Evolutionary conservation across 495 filamentous ascomycete species (phyloP).

Genomic region (Xylaria scruposa): DNA sequence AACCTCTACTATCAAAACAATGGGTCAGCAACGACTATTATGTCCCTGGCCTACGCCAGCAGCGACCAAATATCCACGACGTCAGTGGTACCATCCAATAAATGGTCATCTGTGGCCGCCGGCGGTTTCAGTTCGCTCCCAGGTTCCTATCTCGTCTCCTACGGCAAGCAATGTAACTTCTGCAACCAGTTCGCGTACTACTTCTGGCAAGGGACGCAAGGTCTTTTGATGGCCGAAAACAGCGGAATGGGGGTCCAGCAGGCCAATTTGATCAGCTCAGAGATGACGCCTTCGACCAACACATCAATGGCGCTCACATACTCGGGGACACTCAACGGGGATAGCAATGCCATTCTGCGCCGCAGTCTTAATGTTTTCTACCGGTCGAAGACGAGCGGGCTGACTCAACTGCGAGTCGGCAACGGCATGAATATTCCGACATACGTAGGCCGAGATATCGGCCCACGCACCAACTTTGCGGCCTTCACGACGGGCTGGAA

Average conservation of each 20-base stretch:
- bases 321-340: conserved; percentile 28
- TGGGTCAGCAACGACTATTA: conserved; percentile 33
- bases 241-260: conserved; percentile 24
- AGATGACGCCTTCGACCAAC: conserved; percentile 31
- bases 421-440: conserved; percentile 31
- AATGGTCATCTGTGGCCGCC: conserved; percentile 32
- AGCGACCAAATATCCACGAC: conserved; percentile 29
- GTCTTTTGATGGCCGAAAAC: conserved; percentile 34
- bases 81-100: conserved; percentile 22
- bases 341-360: conserved; percentile 27
- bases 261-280: conserved; percentile 23
- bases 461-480: conserved; percentile 33
- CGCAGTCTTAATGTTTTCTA: conserved; percentile 42
- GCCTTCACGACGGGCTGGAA: conserved; percentile 42
- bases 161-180: conserved; percentile 38
- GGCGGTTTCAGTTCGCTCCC: conserved; percentile 37
- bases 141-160: conserved; percentile 35
- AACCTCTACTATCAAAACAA: conserved; percentile 40
- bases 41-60: conserved; percentile 31
- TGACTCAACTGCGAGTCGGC: conserved; percentile 38
- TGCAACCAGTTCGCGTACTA: conserved; percentile 42
- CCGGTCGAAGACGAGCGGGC: conserved; percentile 33
- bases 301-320: conserved; percentile 35
- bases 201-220: conserved; percentile 34
- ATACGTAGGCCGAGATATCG: conserved; percentile 35